A percentile compares a stretch with the other conserved stretches of the same genome.
Conservation (phyloP, 805 yeast species). For the Komagataella mondaviorum region DNA sequence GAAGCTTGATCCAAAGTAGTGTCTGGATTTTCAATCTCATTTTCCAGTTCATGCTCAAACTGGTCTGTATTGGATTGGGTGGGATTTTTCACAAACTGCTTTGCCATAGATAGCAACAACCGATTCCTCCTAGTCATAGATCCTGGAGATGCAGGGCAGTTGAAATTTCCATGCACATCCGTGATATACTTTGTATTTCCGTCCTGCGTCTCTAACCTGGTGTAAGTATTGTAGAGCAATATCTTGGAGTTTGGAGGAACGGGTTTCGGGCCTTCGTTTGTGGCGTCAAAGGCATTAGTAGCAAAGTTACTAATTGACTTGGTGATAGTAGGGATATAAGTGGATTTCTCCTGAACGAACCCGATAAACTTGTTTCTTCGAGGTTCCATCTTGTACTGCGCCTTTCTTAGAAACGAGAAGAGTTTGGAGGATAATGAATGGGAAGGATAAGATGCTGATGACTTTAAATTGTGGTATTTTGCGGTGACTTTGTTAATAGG, state of each 20-base stretch:
- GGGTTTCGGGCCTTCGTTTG: slow-evolving; percentile 1
- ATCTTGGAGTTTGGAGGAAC: slow-evolving; percentile 48
- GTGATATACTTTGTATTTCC: slow-evolving; percentile 28
- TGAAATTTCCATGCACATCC: slow-evolving; percentile 61
- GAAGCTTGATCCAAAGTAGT: slow-evolving; percentile 1
- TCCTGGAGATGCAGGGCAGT: slow-evolving; percentile 37
- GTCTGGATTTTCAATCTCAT: slow-evolving; percentile 16
- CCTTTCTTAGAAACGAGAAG: background rate
- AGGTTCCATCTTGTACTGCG: background rate
- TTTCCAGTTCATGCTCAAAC: slow-evolving; percentile 23
- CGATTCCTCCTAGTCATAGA: slow-evolving; percentile 57
- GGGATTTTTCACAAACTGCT: slow-evolving; percentile 39
- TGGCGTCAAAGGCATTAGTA: slow-evolving; percentile 9
- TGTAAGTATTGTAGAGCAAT: slow-evolving; percentile 45
- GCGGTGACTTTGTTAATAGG: background rate
- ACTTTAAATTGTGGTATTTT: background rate
- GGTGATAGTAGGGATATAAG: slow-evolving; percentile 33
- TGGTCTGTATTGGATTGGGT: slow-evolving; percentile 17
- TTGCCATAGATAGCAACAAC: slow-evolving; percentile 52
- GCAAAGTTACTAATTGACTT: slow-evolving; percentile 18
- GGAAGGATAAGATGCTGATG: background rate
- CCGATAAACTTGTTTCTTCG: slow-evolving; percentile 29
- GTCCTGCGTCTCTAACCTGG: slow-evolving; percentile 16
- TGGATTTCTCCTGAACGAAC: slow-evolving; percentile 28
- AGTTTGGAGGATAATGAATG: background rate